A percentile compares a stretch with the other conserved stretches of the same genome.
phyloP scores from a whole-genome alignment of 2,329 filamentous ascomycete species.

The Diaporthe aspalathi region DNA sequence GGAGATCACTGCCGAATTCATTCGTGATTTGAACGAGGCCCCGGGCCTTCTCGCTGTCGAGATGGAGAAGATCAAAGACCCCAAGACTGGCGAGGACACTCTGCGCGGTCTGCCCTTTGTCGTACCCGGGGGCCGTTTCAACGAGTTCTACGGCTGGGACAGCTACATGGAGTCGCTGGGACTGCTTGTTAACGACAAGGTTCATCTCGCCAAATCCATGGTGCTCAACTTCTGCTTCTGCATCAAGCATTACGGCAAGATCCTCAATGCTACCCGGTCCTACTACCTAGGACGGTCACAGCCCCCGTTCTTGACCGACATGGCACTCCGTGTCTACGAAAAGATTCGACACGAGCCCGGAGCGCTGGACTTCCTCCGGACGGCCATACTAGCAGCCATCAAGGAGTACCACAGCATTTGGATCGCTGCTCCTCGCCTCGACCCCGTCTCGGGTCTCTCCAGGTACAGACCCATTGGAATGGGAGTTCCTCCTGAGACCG shows the following conservation, averaged over 20 bases:
- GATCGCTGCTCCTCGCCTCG: constrained; percentile 81
- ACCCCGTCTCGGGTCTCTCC: constrained; percentile 82
- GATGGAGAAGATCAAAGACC: constrained; percentile 81
- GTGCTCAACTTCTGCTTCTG: constrained; percentile 97
- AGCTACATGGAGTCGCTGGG: constrained; percentile 98
- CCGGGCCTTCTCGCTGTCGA: constrained; percentile 91
- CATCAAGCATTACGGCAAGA: constrained; percentile 98
- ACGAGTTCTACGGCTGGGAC: constrained; percentile 98
- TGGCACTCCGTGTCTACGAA: constrained; percentile 94
- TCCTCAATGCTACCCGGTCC: constrained; percentile 94
- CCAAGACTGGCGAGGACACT: constrained; percentile 75
- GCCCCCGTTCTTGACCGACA: constrained; percentile 96
- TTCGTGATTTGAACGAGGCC: constrained; percentile 85
- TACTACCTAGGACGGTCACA: constrained; percentile 97
- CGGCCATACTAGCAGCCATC: constrained; percentile 88
- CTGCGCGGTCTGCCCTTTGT: constrained; percentile 89
- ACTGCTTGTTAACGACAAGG: constrained; percentile 84
- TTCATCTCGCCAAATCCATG: constrained; percentile 92
- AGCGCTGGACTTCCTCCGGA: constrained; percentile 82
- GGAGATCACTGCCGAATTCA: constrained; percentile 82
- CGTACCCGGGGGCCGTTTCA: constrained; percentile 97
- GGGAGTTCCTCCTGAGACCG: constrained; percentile 92
- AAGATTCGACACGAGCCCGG: constrained; percentile 89
- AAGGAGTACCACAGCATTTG: constrained; percentile 96
- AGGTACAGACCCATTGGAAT: constrained; percentile 85